These are phyloP conservation scores for Globisporangium perplexum DNA, from an alignment of 352 stramenopile species.

Conservation along the genomic window DNA sequence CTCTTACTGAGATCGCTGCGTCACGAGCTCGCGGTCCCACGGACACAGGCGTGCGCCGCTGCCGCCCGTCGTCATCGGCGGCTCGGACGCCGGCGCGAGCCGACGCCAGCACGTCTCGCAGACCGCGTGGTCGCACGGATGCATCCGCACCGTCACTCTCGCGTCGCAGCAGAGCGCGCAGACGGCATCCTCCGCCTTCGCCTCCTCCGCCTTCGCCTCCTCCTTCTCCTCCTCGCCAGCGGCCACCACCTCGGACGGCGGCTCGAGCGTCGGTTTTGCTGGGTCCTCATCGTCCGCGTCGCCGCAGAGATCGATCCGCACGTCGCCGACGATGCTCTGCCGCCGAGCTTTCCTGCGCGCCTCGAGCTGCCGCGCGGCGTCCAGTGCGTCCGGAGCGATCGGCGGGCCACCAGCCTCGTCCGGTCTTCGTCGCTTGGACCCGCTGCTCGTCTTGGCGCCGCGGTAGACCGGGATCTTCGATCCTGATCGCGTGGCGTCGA, in stretches of 20 bases:
- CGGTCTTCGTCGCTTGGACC: slow-evolving; percentile 7
- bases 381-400: not conserved
- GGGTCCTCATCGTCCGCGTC: slow-evolving; percentile 1
- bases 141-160: slow-evolving; percentile 41
- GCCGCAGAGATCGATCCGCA: slow-evolving; percentile 13
- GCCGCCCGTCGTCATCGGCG: not conserved
- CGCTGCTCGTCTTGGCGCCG: not conserved
- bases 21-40: slow-evolving; percentile 55
- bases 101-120: slow-evolving; percentile 32
- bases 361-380: not conserved
- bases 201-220: slow-evolving; percentile 9
- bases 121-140: slow-evolving; percentile 44
- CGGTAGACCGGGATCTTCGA: not conserved
- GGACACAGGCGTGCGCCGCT: slow-evolving; percentile 31
- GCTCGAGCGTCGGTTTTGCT: too few species aligned
- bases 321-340: slow-evolving; percentile 29
- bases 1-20: slow-evolving; percentile 19
- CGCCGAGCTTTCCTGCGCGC: slow-evolving; percentile 21
- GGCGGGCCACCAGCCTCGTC: not conserved
- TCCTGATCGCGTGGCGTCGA: not conserved
- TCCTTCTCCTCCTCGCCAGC: not conserved
- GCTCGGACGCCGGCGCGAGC: slow-evolving; percentile 3
- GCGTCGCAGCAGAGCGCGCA: slow-evolving; percentile 48
- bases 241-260: too few species aligned
- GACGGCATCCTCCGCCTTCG: slow-evolving; percentile 3